Conservation (phyloP, 768 basidiomycete genomes). For the Mycena maculata region DNA sequence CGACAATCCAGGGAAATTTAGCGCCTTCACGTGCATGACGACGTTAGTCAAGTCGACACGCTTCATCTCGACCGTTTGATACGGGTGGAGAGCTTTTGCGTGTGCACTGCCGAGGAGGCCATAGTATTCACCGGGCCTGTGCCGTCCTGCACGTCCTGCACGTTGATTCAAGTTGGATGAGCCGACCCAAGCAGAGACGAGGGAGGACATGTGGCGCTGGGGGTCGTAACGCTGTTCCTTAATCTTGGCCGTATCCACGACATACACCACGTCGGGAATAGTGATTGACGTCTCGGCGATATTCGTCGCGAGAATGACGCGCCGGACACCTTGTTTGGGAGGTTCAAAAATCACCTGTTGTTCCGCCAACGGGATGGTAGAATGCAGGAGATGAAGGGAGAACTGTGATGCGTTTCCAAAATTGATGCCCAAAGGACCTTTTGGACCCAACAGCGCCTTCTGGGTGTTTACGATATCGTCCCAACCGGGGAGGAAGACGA, state of each 20-base stretch:
- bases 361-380: constrained; percentile 87
- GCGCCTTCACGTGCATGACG: constrained; percentile 96
- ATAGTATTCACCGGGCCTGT: constrained; percentile 91
- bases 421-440: constrained; percentile 64
- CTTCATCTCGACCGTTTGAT: constrained; percentile 97
- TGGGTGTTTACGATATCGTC: constrained; percentile 87
- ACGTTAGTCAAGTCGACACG: constrained; percentile 89
- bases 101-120: constrained; percentile 79
- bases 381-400: constrained; percentile 87
- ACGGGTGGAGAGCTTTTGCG: constrained; percentile 70
- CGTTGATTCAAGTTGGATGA: constrained; percentile 91
- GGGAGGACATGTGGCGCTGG: constrained; percentile 85
- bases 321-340: constrained; percentile 78
- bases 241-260: constrained; percentile 87
- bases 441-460: constrained; percentile 63
- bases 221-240: constrained; percentile 94
- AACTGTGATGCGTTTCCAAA: constrained; percentile 70
- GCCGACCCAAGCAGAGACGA: constrained; percentile 93
- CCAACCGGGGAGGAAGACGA: constrained; percentile 95
- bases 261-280: constrained; percentile 94
- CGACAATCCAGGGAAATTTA: constrained; percentile 86
- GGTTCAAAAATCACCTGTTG: constrained; percentile 93
- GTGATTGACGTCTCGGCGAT: constrained; percentile 97
- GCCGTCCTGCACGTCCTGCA: constrained; percentile 92
- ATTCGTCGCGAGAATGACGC: constrained; percentile 93